Evolutionary conservation across 805 yeast species (phyloP), one percentile per base, ranked within the genome.

Genomic region (Barnettozyma botsteinii): DNA sequence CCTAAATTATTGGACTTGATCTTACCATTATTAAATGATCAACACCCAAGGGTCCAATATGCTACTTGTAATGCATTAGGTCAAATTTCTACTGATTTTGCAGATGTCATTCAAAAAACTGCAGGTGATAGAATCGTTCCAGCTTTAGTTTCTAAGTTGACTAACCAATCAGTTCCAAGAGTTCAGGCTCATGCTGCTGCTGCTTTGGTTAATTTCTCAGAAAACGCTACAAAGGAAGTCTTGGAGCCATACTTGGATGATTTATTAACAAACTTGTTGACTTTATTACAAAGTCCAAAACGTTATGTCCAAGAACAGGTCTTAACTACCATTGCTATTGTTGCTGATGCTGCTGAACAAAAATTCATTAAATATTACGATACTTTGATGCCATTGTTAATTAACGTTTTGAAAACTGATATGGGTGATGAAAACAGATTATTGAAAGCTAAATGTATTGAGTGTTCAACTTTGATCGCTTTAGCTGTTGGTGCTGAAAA

Each of bases 141-240:
- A 7, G 93, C 94, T 2, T 71, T 93, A 49, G 85, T 93, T 40
- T 79, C 94, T 11, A 86, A 77, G 68, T 72, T 93, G 38, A 79
- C 81, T 3, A 70, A 73, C 46, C 73, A 73, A 47, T 77, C 87
- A 35, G 89, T 82, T 42, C 91, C 94, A 37, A 72, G 98, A 56
- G 98, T 93, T 19, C 98, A 91, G 66, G 86, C 96, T 0, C 98
- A 93, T 58, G 98, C 97, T 14, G 97, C 98, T 31, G 98, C 98
- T 38, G 98, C 98, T 0, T 70, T 91, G 53, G 98, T 93, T 33
- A 93, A 93, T 60, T 93, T 93, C 60, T 78, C 91, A 30, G 98
- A 93, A 63, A 87, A 84, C 48, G 96, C 98, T 2, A 67, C 85
- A 6, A 84, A 86, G 56, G 95, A 85, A 46, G 77, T 81, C 10